Base-by-base conservation (phyloP, 208 protist species). In the Trichomonas vaginalis region DNA sequence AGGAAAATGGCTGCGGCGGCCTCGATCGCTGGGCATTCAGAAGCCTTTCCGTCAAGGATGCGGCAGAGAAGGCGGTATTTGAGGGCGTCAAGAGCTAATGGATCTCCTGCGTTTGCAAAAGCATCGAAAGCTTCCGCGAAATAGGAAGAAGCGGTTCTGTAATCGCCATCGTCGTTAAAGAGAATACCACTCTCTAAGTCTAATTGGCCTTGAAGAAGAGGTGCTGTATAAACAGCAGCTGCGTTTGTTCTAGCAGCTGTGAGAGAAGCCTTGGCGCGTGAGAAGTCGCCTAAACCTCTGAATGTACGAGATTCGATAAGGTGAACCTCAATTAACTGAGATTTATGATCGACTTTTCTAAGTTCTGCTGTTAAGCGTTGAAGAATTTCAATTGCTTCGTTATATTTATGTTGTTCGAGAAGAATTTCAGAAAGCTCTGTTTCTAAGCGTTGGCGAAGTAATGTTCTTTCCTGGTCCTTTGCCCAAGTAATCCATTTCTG, bases 141-240 rank as follows among this genome's bases (percentile, higher is more conserved):
- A n/a, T 95, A 95, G 15, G 88, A 95, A 45, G 10, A 45, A 35
- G 88, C 45, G 15, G 88, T 95, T 95, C 49, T 27, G 47, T 95
- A 95, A 51, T 95, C 88, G 0, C 35, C 12, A 51, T 95, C 88
- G 10, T 95, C 88, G 35, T 27, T 95, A 35, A 51, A 79, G 8
- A 95, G 15, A 45, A 51, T 51, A 39, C 88, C 88, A 51, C 40
- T 35, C 35, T 95, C 49, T 8, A 95, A 17, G 39, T 95, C 88
- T 15, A 95, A n/a, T 51, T 95, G 88, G 8, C 46, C 61, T 97
- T 99, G 99, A n/a, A 99, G 97, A 14, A 98, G 96, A 61, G 98
- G 99, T 45, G 98, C 98, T 97, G 98, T 99, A 97, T 99, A 99
- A 96, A 99, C 99, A 87, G 98, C 98, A 97, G 99, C 99, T 0